Conservation (phyloP, 1,284 basidiomycete species). For the Austropuccinia psidii region DNA sequence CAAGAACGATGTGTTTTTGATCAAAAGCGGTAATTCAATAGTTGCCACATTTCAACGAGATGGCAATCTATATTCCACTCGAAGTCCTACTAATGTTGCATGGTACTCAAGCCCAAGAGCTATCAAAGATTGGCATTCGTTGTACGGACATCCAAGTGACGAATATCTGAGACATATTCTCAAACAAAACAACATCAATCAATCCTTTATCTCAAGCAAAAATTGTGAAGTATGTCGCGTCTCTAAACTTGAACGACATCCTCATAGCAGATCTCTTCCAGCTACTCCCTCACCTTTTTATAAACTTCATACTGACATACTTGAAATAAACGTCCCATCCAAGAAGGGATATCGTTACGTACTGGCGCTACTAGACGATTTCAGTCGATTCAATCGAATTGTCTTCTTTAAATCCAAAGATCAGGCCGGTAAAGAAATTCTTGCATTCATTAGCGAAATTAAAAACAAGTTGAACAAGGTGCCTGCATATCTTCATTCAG, state of each 20-base stretch:
- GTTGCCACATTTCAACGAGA: too few species aligned
- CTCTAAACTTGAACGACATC: background rate
- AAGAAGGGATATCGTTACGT: background rate
- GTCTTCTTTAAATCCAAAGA: background rate
- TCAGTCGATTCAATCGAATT: background rate
- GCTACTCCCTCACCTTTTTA: background rate
- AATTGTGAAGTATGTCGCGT: background rate
- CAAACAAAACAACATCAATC: background rate
- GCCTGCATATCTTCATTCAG: slow-evolving; percentile 39
- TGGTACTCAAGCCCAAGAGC: too few species aligned
- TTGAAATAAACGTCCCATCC: background rate
- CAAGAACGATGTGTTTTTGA: too few species aligned
- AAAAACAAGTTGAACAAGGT: background rate
- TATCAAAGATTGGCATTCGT: background rate
- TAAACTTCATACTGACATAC: background rate
- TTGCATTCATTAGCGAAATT: background rate
- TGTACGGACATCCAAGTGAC: background rate
- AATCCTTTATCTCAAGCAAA: background rate
- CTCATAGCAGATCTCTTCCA: background rate
- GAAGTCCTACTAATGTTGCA: too few species aligned
- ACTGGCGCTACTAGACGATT: background rate
- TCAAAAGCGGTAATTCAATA: too few species aligned
- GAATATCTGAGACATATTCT: background rate
- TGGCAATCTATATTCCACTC: too few species aligned
- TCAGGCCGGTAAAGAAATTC: background rate